These are phyloP conservation scores for Halophytophthora batemanensis DNA, from an alignment of 352 stramenopile species.

Conservation along the genomic window DNA sequence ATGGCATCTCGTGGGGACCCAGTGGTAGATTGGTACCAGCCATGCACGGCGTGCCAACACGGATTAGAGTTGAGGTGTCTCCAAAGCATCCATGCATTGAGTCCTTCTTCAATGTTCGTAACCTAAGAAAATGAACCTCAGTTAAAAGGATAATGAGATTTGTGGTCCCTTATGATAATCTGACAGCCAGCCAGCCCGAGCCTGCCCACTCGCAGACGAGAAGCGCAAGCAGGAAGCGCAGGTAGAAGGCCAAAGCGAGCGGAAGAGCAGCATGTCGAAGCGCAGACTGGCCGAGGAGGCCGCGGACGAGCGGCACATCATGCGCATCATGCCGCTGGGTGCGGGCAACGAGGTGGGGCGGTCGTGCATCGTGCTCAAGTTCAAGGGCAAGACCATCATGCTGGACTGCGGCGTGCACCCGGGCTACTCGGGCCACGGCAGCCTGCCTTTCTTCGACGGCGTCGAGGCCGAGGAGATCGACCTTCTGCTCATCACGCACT, in stretches of 20 bases:
- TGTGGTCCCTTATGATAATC: too few species aligned
- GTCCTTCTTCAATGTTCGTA: too few species aligned
- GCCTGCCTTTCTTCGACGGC: conserved; percentile 97
- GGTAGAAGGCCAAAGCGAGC: not conserved
- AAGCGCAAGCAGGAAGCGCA: not conserved
- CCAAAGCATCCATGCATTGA: too few species aligned
- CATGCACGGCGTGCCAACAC: too few species aligned
- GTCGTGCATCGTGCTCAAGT: conserved; percentile 99
- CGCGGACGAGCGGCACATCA: conserved; percentile 84
- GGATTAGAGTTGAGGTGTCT: too few species aligned
- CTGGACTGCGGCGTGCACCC: conserved; percentile 89
- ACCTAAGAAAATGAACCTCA: too few species aligned
- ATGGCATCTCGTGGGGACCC: too few species aligned
- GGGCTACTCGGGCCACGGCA: conserved; percentile 95
- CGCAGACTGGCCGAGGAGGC: conserved; percentile 66
- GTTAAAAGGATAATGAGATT: too few species aligned
- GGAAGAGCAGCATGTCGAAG: conserved; percentile 51
- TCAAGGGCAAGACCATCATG: conserved; percentile 99
- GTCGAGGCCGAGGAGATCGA: conserved; percentile 96
- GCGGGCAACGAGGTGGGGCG: conserved; percentile 98
- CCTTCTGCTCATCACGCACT: conserved; percentile 98
- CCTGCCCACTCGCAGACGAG: too few species aligned
- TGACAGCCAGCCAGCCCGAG: too few species aligned
- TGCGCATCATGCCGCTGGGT: conserved; percentile 95
- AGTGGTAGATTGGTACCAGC: too few species aligned